Evolutionary conservation across 1,284 basidiomycete species (phyloP), one percentile per base, ranked within the genome.

Genomic region (Ganoderma meredithae): DNA sequence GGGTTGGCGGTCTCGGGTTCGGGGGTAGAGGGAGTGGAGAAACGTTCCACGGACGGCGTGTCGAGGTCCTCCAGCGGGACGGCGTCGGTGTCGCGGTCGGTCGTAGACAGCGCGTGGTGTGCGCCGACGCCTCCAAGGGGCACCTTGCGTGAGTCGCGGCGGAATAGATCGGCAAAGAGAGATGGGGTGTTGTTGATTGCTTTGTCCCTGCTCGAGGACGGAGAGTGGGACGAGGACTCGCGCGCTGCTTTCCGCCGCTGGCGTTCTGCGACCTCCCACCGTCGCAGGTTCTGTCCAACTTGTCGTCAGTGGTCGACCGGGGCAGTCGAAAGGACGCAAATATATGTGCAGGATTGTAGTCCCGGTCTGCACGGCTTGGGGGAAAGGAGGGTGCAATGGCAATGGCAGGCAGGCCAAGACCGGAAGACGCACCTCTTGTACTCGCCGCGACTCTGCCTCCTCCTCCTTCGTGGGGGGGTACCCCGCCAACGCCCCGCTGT

Each of bases 251-350:
- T 90, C 79, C 91, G 86, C 69, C 90, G 85, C 73, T 88, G 87
- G 41, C 90, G 85, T 76, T 94, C 92, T 43, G 86, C 86, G 56
- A 87, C 79, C 72, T 94, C 92, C 93, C 92, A 94, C 52, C 85
- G 85, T 68, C 85, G 84, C 25, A 94, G 82, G 69, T 88, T 94
- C 92, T 94, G 63, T 33, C 55, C 15, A 9, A 61, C 41, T 33
- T 31, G 58, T 61, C 39, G 60, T 62, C 60, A 62, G 27, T n/a
- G 12, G 6, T 61, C 17, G 1, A 7, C 10, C 47, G 12, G 3
- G n/a, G 7, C 4, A 19, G 27, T 31, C 3, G 7, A 0, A 44
- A 7, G 4, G 52, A 31, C 33, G 9, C 19, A 53, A 33, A 49
- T 17, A 44, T 13, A 49, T 17, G 31, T 13, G n/a, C 9, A 12